Percentiles rank a stretch among this genome's conserved stretches.
Conservation (phyloP, 441 rosid species). For the Omphalea diandra region DNA sequence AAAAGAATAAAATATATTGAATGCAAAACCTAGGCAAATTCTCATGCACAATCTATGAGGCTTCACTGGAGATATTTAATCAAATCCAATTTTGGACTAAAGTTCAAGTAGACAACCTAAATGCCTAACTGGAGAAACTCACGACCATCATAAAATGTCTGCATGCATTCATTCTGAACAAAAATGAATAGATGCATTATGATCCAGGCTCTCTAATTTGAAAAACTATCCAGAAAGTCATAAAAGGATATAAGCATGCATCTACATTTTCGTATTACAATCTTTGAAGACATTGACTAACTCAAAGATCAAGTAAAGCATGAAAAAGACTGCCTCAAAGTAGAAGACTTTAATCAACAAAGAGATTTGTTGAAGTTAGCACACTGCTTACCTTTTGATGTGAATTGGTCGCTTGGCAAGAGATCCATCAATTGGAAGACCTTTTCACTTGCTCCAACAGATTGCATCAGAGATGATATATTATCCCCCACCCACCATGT, state of each 20-base stretch:
- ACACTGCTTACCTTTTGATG: constrained; percentile 61
- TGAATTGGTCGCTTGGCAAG: constrained; percentile 71
- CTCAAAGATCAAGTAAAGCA: constrained; percentile 5
- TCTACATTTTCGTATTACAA: constrained; percentile 19
- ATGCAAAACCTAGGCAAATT: neutral
- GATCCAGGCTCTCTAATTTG: neutral
- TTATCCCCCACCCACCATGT: constrained; percentile 99
- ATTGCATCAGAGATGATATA: constrained; percentile 86
- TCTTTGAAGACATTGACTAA: constrained; percentile 22
- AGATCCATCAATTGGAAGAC: constrained; percentile 98
- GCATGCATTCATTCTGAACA: neutral
- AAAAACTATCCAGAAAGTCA: neutral
- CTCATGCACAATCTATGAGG: neutral
- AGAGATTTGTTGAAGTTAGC: constrained; percentile 12
- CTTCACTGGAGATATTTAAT: neutral
- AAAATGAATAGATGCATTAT: neutral
- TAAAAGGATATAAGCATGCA: neutral
- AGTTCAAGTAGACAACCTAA: too few species aligned
- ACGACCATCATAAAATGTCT: neutral
- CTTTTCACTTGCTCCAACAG: constrained; percentile 97
- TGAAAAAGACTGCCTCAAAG: too few species aligned
- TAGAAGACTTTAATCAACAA: constrained; percentile 12
- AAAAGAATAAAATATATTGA: neutral
- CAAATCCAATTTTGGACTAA: neutral
- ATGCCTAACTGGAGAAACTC: neutral